Base-by-base conservation (phyloP, 2,329 filamentous ascomycete species). In the Colletotrichum tabaci region DNA sequence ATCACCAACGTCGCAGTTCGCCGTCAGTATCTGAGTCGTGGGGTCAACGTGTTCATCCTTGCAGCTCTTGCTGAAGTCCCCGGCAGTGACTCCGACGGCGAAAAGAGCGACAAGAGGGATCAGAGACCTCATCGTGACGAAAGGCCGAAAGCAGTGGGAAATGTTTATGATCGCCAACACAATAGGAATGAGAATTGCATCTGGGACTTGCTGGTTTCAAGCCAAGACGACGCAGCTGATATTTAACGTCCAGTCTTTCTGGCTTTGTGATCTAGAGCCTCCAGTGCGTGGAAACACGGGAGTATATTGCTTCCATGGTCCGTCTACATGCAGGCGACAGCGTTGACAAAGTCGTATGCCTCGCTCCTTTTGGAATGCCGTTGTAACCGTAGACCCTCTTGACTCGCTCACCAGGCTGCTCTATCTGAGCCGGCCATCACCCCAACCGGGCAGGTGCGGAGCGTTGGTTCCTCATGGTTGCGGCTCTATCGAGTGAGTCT, bases 1-100 rank as follows among this genome's bases (percentile, higher is more conserved):
- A 13, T 73, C 71, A 15, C 71, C 71, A 13, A 42, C 57, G 49
- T 67, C 55, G 46, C 71, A 73, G 18, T 23, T 67, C 8, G 71
- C 71, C 10, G 71, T 61, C 30, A 73, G 38, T 1, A 67, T 46
- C 12, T 73, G 42, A 44, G 71, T 71, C 10, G 49, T 30, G n/a
- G 61, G 44, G 9, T 71, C 61, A 23, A 71, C 18, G 44, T 66
- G 49, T 30, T 71, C 71, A 35, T 71, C 71, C 42, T 10, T 67
- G 67, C 71, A 73, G 13, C 60, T 71, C 56, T 62, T 57, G 49
- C 71, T 58, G 4, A 67, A 73, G 56, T 73, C 67, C 7, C 35
- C 50, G 8, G 67, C 71, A 35, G 50, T 21, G 6, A 50, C 67
- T 7, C 38, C 26, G 15, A 46, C n/a, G 6, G 50, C 57, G 40